Base-by-base conservation (phyloP, 176 grass and related monocot genomes). In the Cenchrus fungigraminus region DNA sequence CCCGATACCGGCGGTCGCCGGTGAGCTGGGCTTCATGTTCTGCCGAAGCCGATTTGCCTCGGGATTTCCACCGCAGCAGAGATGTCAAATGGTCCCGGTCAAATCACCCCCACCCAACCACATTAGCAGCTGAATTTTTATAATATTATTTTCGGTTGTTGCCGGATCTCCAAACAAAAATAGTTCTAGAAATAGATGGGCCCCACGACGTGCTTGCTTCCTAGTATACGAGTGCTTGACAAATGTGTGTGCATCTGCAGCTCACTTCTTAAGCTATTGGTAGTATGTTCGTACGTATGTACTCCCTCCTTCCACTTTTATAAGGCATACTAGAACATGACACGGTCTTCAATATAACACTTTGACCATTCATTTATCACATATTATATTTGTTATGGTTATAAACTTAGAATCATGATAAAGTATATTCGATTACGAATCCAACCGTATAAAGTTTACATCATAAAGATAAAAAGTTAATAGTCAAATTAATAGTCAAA, bases 1-100 rank as follows among this genome's bases (percentile, higher is more conserved):
- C 20, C 5, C 1, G 6, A 1, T n/a, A 90, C 88, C 79, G 66
- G 19, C 29, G 6, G 11, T 66, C 79, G 20, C 58, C 79, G 80
- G 84, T 83, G 56, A 67, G 8, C 7, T 25, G 45, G 8, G 2
- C 20, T 45, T 8, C 64, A 34, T 28, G 22, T 68, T 15, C 57
- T 13, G 1, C 12, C 49, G 3, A 32, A 52, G 37, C 37, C 37
- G 37, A 40, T 51, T 0, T 8, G 72, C 61, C 80, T 87, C 44
- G 80, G 84, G 68, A 83, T 87, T 79, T 44, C 79, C 84, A 79
- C 8, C 74, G 8, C 17, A 1, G 51, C 80, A 75, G 89, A 44
- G 31, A 87, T 69, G 74, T 83, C 80, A 79, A 72, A 83, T 74
- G 67, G 74, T 79, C 89, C 84, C n/a, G 12, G 84, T 90, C 84